These are phyloP conservation scores for Torulaspora maleeae DNA, from an alignment of 805 yeast genomes.

Conservation along the genomic window DNA sequence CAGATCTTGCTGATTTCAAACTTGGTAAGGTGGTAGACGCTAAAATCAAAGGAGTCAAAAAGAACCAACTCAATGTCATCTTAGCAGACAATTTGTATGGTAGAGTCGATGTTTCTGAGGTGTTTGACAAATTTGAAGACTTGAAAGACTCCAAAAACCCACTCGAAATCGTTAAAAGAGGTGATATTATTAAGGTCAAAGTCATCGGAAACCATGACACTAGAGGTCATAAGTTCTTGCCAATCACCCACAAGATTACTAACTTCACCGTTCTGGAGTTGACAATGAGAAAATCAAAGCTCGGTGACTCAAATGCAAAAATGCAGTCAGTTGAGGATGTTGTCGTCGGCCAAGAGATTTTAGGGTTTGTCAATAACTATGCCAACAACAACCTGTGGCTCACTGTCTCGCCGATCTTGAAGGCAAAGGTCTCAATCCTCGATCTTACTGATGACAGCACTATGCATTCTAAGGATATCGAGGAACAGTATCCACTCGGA, in stretches of 20 bases:
- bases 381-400: conserved; percentile 62
- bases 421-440: conserved; percentile 61
- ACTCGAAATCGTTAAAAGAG: conserved; percentile 52
- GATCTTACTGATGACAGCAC: conserved; percentile 54
- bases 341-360: conserved; percentile 45
- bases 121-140: conserved; percentile 49
- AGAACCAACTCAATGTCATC: conserved; percentile 67
- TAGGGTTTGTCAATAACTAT: conserved; percentile 63
- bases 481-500: conserved; percentile 65
- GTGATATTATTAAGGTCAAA: conserved; percentile 54
- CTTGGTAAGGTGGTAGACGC: conserved; percentile 64
- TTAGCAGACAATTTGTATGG: conserved; percentile 78
- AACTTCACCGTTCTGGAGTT: conserved; percentile 61
- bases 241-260: conserved; percentile 55
- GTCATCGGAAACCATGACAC: conserved; percentile 76
- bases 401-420: conserved; percentile 60
- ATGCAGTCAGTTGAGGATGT: conserved; percentile 41
- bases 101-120: conserved; percentile 69
- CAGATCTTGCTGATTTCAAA: conserved; percentile 45
- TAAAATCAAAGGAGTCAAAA: conserved; percentile 55
- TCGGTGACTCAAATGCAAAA: conserved; percentile 24
- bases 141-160: conserved; percentile 59
- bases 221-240: conserved; percentile 60
- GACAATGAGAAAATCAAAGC: conserved; percentile 46
- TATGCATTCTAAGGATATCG: conserved; percentile 45